Evolutionary conservation across 768 basidiomycete species (phyloP).

Genomic region (Lactarius sanguifluus): DNA sequence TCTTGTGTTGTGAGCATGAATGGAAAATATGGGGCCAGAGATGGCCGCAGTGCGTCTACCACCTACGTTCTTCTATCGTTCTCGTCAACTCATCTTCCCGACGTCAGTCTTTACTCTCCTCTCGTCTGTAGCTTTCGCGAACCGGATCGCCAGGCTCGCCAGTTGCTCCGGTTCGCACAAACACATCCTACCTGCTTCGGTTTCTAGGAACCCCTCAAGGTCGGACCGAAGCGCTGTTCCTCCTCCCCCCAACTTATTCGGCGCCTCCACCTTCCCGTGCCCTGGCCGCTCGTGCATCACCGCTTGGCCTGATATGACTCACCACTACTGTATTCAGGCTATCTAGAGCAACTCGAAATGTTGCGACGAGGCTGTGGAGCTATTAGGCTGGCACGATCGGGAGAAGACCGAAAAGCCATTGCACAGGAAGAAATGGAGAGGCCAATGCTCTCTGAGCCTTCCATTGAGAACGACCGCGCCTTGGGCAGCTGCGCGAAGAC

Average conservation of each 20-base stretch:
- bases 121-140: not conserved
- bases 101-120: not conserved
- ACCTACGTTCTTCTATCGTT: not conserved
- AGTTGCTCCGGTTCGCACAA: not conserved
- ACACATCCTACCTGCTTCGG: not conserved
- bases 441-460: not conserved
- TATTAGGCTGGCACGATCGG: no score
- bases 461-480: not conserved
- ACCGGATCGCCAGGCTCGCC: not conserved
- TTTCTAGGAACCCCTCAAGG: not conserved
- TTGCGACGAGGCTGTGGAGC: not conserved
- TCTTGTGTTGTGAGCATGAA: not conserved
- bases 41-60: not conserved
- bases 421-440: not conserved
- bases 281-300: not conserved
- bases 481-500: not conserved
- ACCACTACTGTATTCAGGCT: not conserved
- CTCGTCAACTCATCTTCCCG: not conserved
- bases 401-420: no score
- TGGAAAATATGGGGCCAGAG: no score
- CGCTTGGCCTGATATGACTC: not conserved
- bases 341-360: not conserved
- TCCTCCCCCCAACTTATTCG: not conserved
- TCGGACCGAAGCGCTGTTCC: not conserved
- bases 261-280: not conserved